Conservation (phyloP, 345 rosid species). For the Melaleuca quinquenervia region DNA sequence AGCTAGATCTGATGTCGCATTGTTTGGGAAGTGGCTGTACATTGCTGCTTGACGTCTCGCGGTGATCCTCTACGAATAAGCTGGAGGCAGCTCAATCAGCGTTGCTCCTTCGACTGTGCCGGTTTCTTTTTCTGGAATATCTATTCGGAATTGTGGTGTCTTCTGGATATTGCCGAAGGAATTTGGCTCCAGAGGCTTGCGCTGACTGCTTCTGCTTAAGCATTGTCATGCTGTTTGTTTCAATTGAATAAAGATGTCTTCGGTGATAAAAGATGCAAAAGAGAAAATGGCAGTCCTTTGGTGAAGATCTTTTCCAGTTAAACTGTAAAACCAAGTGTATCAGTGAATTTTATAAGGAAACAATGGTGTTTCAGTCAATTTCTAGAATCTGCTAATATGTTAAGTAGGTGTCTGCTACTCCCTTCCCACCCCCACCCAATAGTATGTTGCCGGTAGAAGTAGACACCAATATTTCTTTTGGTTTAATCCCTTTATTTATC, state of each 20-base stretch:
- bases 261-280: neutral
- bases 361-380: neutral
- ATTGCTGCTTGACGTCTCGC: neutral
- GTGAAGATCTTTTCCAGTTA: neutral
- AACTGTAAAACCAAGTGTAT: neutral
- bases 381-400: neutral
- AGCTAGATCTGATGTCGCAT: neutral
- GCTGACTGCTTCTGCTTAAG: neutral
- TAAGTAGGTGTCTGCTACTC: neutral
- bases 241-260: neutral
- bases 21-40: neutral
- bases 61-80: neutral
- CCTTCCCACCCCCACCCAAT: neutral
- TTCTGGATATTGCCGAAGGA: neutral
- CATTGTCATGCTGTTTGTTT: neutral
- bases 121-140: neutral
- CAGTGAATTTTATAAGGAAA: neutral
- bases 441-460: neutral
- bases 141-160: neutral
- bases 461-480: neutral
- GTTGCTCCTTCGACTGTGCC: neutral
- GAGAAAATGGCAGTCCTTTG: neutral
- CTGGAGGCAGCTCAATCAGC: neutral
- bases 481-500: neutral
- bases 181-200: neutral